Base-by-base conservation (phyloP, 441 rosid species). In the Erodium trifolium region DNA sequence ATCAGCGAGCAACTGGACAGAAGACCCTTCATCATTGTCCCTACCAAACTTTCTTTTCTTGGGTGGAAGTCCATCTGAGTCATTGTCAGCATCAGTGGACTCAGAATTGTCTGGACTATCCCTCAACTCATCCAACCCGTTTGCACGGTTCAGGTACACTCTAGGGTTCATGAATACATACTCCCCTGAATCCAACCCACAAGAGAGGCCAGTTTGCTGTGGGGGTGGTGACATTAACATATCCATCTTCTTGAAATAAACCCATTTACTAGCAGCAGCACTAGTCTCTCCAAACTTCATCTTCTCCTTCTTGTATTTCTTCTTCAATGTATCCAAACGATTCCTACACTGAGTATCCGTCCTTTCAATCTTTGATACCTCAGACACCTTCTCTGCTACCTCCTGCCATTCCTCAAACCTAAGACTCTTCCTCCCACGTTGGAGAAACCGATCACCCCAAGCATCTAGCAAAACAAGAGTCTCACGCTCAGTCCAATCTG, bases 311-410 rank as follows among this genome's bases (percentile, higher is more conserved):
- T 87, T 88, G 66, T 90, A 94, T 86, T 88, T 92, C 81, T 90
- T 92, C 85, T 94, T 94, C 83, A 94, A 76, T 0, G 87, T 82
- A 79, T 94, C 99, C 78, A 94, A 75, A 31, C 91, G 87, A 70
- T 87, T 88, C 63, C 97, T 78, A 68, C 99, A 94, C 41, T 92
- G 93, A 0, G 86, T 85, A 76, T 92, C 98, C 0, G 94, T 82
- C 68, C 87, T 84, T 68, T 90, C 93, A 71, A 82, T 79, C 76
- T 86, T 85, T 0, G 92, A 88, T 34, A 76, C 86, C 27, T 88
- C 89, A 8, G 94, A 85, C 35, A 90, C 98, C 82, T 88, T 94
- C 84, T 94, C 98, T n/a, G 97, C 88, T 31, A 94, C 98, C 70
- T 90, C 91, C 69, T 83, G 86, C 99, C 98, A 92, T 69, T 92